These are phyloP conservation scores for Lasiodiplodia theobromae DNA, from an alignment of 2,329 filamentous ascomycete genomes.

Conservation along the genomic window DNA sequence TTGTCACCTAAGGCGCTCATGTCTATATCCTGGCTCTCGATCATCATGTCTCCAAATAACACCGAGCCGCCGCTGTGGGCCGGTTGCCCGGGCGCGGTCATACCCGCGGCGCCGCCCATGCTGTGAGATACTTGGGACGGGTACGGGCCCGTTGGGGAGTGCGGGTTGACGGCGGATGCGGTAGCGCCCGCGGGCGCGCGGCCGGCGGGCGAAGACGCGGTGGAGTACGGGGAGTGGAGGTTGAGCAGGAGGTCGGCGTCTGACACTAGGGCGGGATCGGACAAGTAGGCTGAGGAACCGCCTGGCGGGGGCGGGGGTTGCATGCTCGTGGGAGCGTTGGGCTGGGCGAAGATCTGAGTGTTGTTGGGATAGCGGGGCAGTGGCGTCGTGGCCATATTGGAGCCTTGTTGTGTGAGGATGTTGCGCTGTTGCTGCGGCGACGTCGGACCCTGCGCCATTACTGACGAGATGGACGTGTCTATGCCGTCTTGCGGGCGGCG, in stretches of 20 bases:
- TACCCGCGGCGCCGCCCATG: constrained; percentile 33
- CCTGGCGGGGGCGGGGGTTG: constrained; percentile 41
- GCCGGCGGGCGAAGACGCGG: constrained; percentile 39
- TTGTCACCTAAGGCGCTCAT: constrained; percentile 73
- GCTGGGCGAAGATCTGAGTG: constrained; percentile 31
- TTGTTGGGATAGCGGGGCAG: constrained; percentile 39
- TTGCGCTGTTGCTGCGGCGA: constrained; percentile 36
- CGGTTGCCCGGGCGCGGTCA: constrained; percentile 32
- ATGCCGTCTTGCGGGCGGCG: constrained; percentile 16
- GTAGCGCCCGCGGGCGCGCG: neutral
- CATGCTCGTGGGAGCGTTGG: constrained; percentile 41
- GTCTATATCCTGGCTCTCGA: constrained; percentile 79
- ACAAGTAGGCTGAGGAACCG: constrained; percentile 34
- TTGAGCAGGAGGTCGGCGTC: constrained; percentile 58
- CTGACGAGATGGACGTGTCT: constrained; percentile 40
- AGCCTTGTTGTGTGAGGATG: constrained; percentile 36
- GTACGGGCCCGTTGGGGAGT: neutral
- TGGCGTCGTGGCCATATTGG: constrained; percentile 34
- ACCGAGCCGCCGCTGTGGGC: constrained; percentile 24
- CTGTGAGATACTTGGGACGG: constrained; percentile 4
- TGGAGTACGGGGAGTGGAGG: constrained; percentile 55
- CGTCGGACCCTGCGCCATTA: constrained; percentile 34
- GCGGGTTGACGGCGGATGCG: neutral
- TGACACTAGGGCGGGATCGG: constrained; percentile 47
- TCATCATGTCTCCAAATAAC: constrained; percentile 65